Evolutionary conservation across 768 basidiomycete species (phyloP), one percentile per base, ranked within the genome.

Genomic region (Rhodotorula babjevae): DNA sequence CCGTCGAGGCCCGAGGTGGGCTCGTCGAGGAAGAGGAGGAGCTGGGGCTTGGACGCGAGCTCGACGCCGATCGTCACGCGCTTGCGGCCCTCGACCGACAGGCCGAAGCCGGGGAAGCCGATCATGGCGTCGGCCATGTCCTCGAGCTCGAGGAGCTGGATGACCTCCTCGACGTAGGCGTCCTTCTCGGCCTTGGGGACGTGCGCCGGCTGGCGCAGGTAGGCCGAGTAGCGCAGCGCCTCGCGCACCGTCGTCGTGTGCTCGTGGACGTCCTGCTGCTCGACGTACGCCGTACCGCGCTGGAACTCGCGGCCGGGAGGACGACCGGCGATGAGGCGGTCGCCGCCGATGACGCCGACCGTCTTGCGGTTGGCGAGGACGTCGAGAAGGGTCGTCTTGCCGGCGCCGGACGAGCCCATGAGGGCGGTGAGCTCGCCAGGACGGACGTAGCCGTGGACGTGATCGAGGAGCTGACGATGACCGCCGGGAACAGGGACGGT

Each of bases 321-420:
- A 56, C 85, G 85, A 86, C 80, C 90, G 85, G 67, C 91, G 86
- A 73, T 90, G 80, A 77, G 89, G 83, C 68, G 80, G n/a, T 84
- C 83, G 87, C 92, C 81, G 87, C 88, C 46, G 87, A 85, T 80
- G 85, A 91, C 19, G 88, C 93, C 44, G 88, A 92, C 84, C 80
- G 64, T 81, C 69, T 89, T 85, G 73, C 81, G 64, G 82, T 84
- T 58, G 79, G 86, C 81, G 82, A 87, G 67, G 85, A 92, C 91
- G 89, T 67, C 68, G 62, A 89, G 89, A 0, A 89, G 90, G 12
- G 69, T 68, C 4, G 61, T 83, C 82, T 77, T 79, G 82, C 88
- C 89, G 56, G 90, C 90, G 64, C 90, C 90, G 69, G 87, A 88
- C 23, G 89, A 89, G 71, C 92, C 92, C 91, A 94, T 92, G 18